phyloP scores from a whole-genome alignment of 495 filamentous ascomycete genomes.

The Aspergillus heteromorphus region DNA sequence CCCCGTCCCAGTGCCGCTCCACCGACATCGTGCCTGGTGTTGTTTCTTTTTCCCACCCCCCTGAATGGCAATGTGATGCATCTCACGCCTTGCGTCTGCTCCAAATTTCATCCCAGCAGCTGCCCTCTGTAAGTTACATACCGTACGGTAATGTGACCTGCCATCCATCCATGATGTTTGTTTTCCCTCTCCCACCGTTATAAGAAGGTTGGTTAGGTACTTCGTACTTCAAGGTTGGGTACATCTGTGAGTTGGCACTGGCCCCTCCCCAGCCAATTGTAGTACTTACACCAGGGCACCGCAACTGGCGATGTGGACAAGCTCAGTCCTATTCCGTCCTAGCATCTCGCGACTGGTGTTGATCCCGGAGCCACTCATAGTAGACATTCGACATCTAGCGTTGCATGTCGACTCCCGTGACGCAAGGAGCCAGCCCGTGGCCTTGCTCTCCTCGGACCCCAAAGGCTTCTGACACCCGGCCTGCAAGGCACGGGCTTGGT shows the following conservation, averaged over 20 bases:
- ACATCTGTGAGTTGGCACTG: conserved; percentile 1
- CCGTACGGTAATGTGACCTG: background rate
- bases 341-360: background rate
- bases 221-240: background rate
- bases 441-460: background rate
- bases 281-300: background rate
- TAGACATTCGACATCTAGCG: too few relatives aligned
- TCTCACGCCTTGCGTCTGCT: background rate
- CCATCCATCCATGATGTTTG: background rate
- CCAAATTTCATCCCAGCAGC: background rate
- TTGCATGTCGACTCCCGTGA: too few relatives aligned
- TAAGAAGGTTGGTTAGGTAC: background rate
- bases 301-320: background rate
- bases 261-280: background rate
- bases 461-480: background rate
- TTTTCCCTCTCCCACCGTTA: background rate
- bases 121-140: background rate
- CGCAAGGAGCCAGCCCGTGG: background rate
- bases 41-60: background rate
- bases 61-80: background rate
- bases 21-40: background rate
- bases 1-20: background rate
- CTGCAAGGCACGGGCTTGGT: background rate
- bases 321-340: background rate
- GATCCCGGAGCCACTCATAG: background rate